phyloP scores from a whole-genome alignment of 768 basidiomycete species.

The Tricholoma bakamatsutake region DNA sequence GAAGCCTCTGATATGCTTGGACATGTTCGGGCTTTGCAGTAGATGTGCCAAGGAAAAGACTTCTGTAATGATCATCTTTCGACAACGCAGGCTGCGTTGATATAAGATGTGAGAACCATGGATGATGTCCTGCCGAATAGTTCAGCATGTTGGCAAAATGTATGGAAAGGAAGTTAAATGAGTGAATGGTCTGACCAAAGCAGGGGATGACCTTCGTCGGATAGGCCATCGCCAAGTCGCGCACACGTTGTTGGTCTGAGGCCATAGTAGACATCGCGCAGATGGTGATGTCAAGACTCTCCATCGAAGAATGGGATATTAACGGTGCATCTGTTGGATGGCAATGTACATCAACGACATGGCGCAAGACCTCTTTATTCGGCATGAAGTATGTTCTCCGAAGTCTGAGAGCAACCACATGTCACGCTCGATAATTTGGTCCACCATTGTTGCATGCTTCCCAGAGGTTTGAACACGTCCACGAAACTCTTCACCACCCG shows the following conservation, averaged over 20 bases:
- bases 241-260: constrained; percentile 69
- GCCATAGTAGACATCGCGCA: constrained; percentile 76
- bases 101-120: constrained; percentile 88
- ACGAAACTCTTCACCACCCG: background rate
- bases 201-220: constrained; percentile 75
- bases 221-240: constrained; percentile 51
- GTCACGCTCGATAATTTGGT: background rate
- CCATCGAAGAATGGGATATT: constrained; percentile 43
- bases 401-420: background rate
- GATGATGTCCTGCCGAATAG: constrained; percentile 68
- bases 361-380: constrained; percentile 44
- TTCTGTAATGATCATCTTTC: constrained; percentile 72
- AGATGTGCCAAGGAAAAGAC: constrained; percentile 49
- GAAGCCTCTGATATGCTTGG: constrained; percentile 47
- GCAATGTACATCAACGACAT: constrained; percentile 85
- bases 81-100: constrained; percentile 35
- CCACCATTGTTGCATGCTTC: constrained; percentile 12
- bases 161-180: constrained; percentile 5
- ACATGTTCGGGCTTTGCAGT: constrained; percentile 22
- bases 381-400: constrained; percentile 15
- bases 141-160: constrained; percentile 3
- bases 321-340: constrained; percentile 78
- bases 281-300: constrained; percentile 55
- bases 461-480: background rate
- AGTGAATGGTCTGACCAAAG: constrained; percentile 61